These are phyloP conservation scores for Solanum gandarillasii DNA, from an alignment of 257 asterid species.

Conservation along the genomic window DNA sequence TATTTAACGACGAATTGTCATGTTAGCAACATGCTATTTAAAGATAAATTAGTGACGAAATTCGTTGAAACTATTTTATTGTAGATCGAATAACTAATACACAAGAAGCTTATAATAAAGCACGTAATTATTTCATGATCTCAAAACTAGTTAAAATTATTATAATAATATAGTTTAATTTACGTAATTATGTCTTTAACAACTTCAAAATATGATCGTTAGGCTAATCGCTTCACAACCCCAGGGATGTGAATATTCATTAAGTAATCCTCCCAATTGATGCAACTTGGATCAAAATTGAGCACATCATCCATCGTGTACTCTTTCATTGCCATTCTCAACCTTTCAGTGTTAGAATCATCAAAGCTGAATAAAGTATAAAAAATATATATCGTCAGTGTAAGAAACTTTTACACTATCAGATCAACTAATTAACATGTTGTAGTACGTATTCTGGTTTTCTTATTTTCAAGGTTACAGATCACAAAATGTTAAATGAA, in stretches of 20 bases:
- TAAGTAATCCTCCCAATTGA: constrained; percentile 54
- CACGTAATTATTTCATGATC: background rate
- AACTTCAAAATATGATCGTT: background rate
- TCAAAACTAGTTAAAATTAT: background rate
- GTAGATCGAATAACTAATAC: background rate
- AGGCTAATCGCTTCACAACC: constrained; percentile 16
- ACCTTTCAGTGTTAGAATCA: constrained; percentile 41
- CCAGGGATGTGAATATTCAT: constrained; percentile 41
- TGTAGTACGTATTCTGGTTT: background rate
- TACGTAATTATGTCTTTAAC: background rate
- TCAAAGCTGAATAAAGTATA: constrained; percentile 28
- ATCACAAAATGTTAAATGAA: background rate
- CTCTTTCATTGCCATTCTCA: constrained; percentile 19
- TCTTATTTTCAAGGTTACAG: background rate
- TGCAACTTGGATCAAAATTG: constrained; percentile 36
- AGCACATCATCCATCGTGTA: constrained; percentile 14
- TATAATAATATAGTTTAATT: background rate
- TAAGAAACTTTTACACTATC: background rate
- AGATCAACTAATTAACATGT: background rate
- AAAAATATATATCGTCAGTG: background rate
- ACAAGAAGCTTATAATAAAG: background rate
- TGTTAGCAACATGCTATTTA: no score
- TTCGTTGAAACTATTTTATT: background rate
- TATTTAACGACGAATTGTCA: no score
- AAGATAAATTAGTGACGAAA: background rate